Percentiles rank a stretch among this genome's conserved stretches.
phyloP scores from a whole-genome alignment of 2,329 filamentous ascomycete species.

The Aspergillus sp. region DNA sequence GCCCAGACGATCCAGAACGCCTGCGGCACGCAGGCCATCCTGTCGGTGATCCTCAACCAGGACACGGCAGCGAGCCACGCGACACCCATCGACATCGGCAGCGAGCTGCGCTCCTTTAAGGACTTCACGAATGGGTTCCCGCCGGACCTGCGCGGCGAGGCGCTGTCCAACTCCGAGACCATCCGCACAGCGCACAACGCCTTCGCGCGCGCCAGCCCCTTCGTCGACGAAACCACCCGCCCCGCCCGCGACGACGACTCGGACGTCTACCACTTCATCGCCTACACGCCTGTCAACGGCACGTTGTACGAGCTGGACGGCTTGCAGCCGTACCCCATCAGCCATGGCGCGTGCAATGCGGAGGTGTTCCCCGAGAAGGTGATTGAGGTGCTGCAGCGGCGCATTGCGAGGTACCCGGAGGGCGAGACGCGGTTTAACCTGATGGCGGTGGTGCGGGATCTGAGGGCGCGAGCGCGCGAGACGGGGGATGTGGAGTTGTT shows the following conservation, averaged over 20 bases:
- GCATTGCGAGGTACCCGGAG: constrained; percentile 79
- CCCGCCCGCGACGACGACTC: constrained; percentile 66
- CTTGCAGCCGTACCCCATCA: constrained; percentile 86
- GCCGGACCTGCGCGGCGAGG: constrained; percentile 68
- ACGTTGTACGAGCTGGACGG: constrained; percentile 93
- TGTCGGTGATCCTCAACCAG: constrained; percentile 89
- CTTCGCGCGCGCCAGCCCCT: constrained; percentile 84
- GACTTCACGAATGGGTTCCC: constrained; percentile 86
- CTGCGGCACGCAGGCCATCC: constrained; percentile 91
- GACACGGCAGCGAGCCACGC: constrained; percentile 26
- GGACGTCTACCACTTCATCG: constrained; percentile 96
- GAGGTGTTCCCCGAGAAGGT: constrained; percentile 75
- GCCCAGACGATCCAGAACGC: constrained; percentile 98
- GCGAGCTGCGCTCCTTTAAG: constrained; percentile 71
- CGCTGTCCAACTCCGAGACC: constrained; percentile 66
- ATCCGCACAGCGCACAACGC: constrained; percentile 83
- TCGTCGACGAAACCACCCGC: constrained; percentile 83
- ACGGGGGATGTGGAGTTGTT: constrained; percentile 79
- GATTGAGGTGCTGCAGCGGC: constrained; percentile 79
- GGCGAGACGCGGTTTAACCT: constrained; percentile 95
- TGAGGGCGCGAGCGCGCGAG: constrained; percentile 72
- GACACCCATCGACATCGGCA: constrained; percentile 64
- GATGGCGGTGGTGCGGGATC: constrained; percentile 84
- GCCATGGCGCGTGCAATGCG: constrained; percentile 71
- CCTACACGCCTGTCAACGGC: constrained; percentile 78